Evolutionary conservation across 2,329 filamentous ascomycete genomes (phyloP).

Genomic region (Colletotrichum camelliae): DNA sequence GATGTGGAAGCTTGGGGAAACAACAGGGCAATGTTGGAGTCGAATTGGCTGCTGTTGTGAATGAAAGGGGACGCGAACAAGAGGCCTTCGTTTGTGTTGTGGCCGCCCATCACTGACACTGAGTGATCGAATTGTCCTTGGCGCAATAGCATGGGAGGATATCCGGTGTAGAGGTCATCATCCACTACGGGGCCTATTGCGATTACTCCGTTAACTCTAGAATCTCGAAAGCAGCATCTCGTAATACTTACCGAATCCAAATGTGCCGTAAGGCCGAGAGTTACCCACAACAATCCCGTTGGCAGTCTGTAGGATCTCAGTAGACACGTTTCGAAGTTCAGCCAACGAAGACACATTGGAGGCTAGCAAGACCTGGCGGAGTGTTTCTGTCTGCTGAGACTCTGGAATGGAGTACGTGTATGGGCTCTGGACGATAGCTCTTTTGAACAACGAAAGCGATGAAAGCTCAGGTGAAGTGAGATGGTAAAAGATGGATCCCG

Average conservation of each 20-base stretch:
- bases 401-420: not conserved
- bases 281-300: not conserved
- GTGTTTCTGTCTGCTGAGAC: not conserved
- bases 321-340: not conserved
- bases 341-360: not conserved
- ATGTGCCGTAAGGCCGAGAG: not conserved
- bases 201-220: not conserved
- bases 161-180: not conserved
- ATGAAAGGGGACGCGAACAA: not conserved
- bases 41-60: not conserved
- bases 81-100: not conserved
- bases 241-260: not conserved
- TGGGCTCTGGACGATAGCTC: not conserved
- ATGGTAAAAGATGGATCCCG: not conserved
- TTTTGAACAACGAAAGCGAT: not conserved
- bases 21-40: not conserved
- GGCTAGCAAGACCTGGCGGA: not conserved
- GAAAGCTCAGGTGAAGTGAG: not conserved
- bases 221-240: not conserved
- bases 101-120: not conserved
- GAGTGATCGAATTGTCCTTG: not conserved
- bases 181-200: not conserved
- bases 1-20: not conserved
- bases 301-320: not conserved
- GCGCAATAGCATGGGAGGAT: not conserved